These are phyloP conservation scores for Triangularia setosa DNA, from an alignment of 2,329 filamentous ascomycete species.

Conservation along the genomic window DNA sequence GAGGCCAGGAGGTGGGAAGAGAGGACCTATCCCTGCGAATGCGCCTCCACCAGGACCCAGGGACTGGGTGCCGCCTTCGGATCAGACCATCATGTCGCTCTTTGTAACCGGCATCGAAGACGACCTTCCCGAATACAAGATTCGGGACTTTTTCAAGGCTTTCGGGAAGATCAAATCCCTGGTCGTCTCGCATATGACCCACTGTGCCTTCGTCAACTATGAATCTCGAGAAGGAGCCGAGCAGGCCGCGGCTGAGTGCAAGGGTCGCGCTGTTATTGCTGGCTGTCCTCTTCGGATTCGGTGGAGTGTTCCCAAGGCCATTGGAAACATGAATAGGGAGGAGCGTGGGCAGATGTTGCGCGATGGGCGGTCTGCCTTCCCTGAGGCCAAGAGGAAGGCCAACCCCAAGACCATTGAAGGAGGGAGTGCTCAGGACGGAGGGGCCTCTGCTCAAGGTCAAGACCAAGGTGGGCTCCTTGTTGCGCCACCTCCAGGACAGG, in stretches of 20 bases:
- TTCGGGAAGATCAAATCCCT: slow-evolving; percentile 89
- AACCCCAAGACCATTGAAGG: slow-evolving; percentile 32
- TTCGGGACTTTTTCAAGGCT: slow-evolving; percentile 84
- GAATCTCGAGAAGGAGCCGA: slow-evolving; percentile 81
- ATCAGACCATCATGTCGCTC: slow-evolving; percentile 83
- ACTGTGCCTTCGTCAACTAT: slow-evolving; percentile 96
- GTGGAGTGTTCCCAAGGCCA: slow-evolving; percentile 88
- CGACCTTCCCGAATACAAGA: slow-evolving; percentile 86
- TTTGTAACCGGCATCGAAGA: slow-evolving; percentile 96
- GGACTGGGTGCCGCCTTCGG: slow-evolving; percentile 80
- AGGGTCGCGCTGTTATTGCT: slow-evolving; percentile 84
- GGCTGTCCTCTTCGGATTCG: slow-evolving; percentile 86
- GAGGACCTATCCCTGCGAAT: slow-evolving; percentile 63
- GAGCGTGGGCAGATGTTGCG: slow-evolving; percentile 75
- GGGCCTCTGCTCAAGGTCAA: slow-evolving; percentile 23
- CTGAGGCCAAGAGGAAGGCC: slow-evolving; percentile 40
- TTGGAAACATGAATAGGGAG: slow-evolving; percentile 88
- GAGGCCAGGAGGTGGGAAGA: slow-evolving; percentile 43
- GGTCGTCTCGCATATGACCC: slow-evolving; percentile 93
- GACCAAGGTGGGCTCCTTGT: slow-evolving; percentile 43
- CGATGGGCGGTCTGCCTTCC: slow-evolving; percentile 64
- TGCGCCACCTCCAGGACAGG: slow-evolving; percentile 74
- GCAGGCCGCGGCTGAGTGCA: slow-evolving; percentile 75
- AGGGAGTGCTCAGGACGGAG: slow-evolving; percentile 23
- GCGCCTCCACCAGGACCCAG: slow-evolving; percentile 70